Base-by-base conservation (phyloP, 2,329 filamentous ascomycete species). In the Graphiopsis chlorocephala region DNA sequence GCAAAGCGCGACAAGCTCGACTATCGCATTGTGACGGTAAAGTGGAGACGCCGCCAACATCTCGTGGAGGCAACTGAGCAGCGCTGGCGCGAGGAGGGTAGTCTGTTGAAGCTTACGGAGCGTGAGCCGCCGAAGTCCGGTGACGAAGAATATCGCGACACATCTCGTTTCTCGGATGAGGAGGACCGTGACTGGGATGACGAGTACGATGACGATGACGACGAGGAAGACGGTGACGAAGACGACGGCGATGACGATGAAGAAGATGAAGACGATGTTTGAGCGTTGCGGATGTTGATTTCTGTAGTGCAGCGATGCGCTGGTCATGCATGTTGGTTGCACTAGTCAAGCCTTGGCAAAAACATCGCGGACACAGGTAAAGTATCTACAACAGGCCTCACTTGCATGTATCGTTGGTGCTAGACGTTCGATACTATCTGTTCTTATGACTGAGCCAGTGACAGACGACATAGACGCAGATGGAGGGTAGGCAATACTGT, bases 1-100 rank as follows among this genome's bases (percentile, higher is more conserved):
- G 26, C 38, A n/a, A 25, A 63, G 20, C 47, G 31, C 17, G 58
- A 57, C 42, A 42, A 29, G 31, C 38, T 59, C 25, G 45, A 64
- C 33, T 55, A 60, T 14, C 52, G 55, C 50, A 20, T 33, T 15
- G 35, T 38, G 14, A 47, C 31, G 8, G 28, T 65, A 17, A 47
- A 26, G 6, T 33, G 56, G 28, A 55, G 52, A 31, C 38, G 53
- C 10, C 35, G 28, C 17, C 33, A 29, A 12, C 6, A 2, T 28
- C 25, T 28, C 5, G 48, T 28, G 8, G 48, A 52, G 48, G 17
- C 25, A n/a, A 28, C 14, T n/a, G 48, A 52, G 29, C 25, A 52
- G 6, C 48, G 48, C 25, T 52, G 48, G 48, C 48, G 23, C 25
- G 48, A 26, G 10, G 25, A 52, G 10, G 25, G 48, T 14, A 52